Evolutionary conservation across 2,329 filamentous ascomycete species (phyloP), one percentile per base, ranked within the genome.

Genomic region (Atkinsonella hypoxylon): DNA sequence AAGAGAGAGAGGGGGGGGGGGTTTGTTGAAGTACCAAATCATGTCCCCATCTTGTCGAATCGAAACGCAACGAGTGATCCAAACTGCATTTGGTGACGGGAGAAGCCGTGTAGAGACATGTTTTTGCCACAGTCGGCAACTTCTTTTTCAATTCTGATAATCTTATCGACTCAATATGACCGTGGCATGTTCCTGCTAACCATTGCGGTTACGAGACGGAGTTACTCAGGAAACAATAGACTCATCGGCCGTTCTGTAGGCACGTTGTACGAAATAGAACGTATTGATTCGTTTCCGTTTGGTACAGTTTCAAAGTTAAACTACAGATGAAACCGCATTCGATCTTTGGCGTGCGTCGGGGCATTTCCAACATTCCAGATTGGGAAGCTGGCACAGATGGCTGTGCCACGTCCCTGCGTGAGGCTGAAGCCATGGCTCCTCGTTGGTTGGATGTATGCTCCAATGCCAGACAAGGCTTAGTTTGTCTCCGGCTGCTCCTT

Each of bases 301-400:
- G 26, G 7, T 26, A 5, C 26, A 15, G 34, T 36, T 36, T 36
- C 15, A 36, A 15, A 36, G 34, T 13, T 36, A 6, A n/a, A 41
- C 39, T 41, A 39, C 18, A 17, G 31, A 38, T 47, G 18, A 47
- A 26, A 36, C 13, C 18, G 18, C 39, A 20, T 32, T 17, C 46
- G 7, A 22, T 31, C 6, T 42, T 44, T 11, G 31, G n/a, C 11
- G 39, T 48, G 32, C 32, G 15, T 22, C 20, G 15, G 30, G 45
- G 40, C 22, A 38, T 20, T 3, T 12, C 34, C 40, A 46, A n/a
- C 31, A 34, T 47, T 26, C 45, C 52, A 43, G 17, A 51, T 40
- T 44, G 15, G 52, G 46, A 50, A 51, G 51, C 51, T 45, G 44
- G 38, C 18, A 15, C 26, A 22, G 11, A 41, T 34, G 39, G 43